Evolutionary conservation across 2,329 filamentous ascomycete genomes (phyloP).

Genomic region (Aspergillus persii): DNA sequence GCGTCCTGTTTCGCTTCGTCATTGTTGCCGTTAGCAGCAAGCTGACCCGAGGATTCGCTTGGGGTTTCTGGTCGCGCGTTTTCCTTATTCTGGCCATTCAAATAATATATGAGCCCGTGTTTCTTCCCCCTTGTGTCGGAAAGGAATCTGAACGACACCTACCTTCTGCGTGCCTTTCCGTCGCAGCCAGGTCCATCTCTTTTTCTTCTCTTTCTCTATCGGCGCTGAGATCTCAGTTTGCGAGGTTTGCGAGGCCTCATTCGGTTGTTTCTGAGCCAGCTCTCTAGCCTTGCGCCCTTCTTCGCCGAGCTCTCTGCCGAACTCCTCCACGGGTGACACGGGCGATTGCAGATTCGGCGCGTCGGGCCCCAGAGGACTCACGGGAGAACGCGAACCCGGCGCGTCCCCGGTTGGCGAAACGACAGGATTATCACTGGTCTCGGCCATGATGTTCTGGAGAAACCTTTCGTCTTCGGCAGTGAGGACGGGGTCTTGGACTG

Average conservation of each 20-base stretch:
- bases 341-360: conserved; percentile 52
- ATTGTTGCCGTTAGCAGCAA: conserved; percentile 16
- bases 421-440: conserved; percentile 31
- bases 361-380: conserved; percentile 40
- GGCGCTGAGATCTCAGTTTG: conserved; percentile 18
- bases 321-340: conserved; percentile 46
- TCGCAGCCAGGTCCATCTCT: conserved; percentile 40
- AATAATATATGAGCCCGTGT: background rate
- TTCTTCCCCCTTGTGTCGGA: background rate
- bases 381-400: conserved; percentile 4
- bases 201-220: conserved; percentile 29
- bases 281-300: conserved; percentile 36
- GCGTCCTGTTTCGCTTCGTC: conserved; percentile 58
- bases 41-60: conserved; percentile 6
- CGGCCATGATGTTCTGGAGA: conserved; percentile 50
- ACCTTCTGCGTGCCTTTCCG: conserved; percentile 40
- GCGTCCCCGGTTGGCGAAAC: conserved; percentile 3
- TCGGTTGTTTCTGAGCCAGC: conserved; percentile 10
- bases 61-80: background rate
- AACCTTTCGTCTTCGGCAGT: conserved; percentile 62
- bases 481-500: conserved; percentile 45
- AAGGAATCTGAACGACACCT: background rate
- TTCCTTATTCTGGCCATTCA: conserved; percentile 10
- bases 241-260: conserved; percentile 12
- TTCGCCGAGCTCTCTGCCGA: conserved; percentile 31